Percentiles rank a stretch among this genome's conserved stretches.
These are phyloP conservation scores for Podila clonocystis DNA, from an alignment of 192 early-diverging fungal genomes.

Conservation along the genomic window DNA sequence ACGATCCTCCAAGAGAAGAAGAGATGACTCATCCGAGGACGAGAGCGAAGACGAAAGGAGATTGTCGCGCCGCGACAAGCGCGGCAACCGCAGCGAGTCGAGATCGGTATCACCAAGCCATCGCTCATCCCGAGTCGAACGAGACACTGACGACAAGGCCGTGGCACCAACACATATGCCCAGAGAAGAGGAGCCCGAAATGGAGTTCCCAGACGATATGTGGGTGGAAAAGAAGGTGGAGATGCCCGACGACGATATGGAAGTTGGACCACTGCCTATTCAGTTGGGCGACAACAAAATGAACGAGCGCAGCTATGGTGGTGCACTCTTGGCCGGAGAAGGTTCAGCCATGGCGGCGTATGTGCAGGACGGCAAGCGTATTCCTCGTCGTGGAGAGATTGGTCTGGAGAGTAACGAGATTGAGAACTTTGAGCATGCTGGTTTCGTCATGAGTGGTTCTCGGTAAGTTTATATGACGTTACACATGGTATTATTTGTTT, in stretches of 20 bases:
- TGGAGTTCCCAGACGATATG: slow-evolving; percentile 58
- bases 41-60: slow-evolving; percentile 31
- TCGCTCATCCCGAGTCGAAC: neutral
- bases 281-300: slow-evolving; percentile 64
- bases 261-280: slow-evolving; percentile 76
- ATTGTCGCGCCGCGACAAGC: slow-evolving; percentile 2
- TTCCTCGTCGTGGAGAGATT: slow-evolving; percentile 98
- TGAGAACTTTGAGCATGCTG: slow-evolving; percentile 82
- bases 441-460: slow-evolving; percentile 97
- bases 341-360: slow-evolving; percentile 91
- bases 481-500: neutral
- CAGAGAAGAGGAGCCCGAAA: slow-evolving; percentile 30
- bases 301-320: slow-evolving; percentile 81
- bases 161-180: neutral
- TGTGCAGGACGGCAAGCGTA: slow-evolving; percentile 92
- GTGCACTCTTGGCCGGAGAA: slow-evolving; percentile 87
- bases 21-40: slow-evolving; percentile 8
- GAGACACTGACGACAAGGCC: neutral
- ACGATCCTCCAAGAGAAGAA: slow-evolving; percentile 14
- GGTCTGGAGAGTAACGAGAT: slow-evolving; percentile 89
- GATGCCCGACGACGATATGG: slow-evolving; percentile 67
- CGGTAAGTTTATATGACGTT: slow-evolving; percentile 56
- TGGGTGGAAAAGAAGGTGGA: slow-evolving; percentile 75
- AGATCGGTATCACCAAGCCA: slow-evolving; percentile 12
- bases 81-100: slow-evolving; percentile 4